phyloP scores from a whole-genome alignment of 2,329 filamentous ascomycete genomes.

The Diaporthe capsici region DNA sequence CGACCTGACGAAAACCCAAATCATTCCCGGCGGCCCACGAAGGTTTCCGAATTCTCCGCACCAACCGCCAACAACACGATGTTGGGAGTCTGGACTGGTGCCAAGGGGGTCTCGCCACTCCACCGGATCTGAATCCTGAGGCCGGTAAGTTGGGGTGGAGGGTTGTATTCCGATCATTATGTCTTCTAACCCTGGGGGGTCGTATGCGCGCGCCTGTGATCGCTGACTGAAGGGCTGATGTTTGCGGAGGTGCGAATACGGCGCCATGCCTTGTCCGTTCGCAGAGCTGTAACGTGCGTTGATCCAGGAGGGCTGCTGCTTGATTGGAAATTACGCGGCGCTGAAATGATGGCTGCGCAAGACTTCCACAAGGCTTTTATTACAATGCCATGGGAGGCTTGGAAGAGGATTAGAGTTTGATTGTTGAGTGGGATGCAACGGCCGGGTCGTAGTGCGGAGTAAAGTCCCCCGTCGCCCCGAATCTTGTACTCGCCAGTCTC shows the following conservation, averaged over 20 bases:
- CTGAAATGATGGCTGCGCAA: not conserved
- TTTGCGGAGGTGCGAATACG: not conserved
- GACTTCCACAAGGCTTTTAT: not conserved
- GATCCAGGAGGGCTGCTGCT: not conserved
- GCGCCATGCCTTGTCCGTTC: not conserved
- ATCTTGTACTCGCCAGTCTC: not conserved
- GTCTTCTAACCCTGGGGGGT: not conserved
- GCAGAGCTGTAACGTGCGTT: not conserved
- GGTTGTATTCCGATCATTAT: not conserved
- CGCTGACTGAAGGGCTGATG: not conserved
- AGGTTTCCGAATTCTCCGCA: conserved; percentile 10
- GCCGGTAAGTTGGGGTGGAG: not conserved
- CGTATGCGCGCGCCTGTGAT: no score
- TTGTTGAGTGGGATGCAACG: not conserved
- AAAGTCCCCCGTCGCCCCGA: not conserved
- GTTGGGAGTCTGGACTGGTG: not conserved
- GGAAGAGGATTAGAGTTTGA: conserved; percentile 23
- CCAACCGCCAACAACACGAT: not conserved
- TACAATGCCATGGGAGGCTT: not conserved
- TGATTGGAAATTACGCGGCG: not conserved
- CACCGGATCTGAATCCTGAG: not conserved
- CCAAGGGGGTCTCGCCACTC: not conserved
- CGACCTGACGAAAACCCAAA: not conserved
- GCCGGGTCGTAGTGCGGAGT: not conserved
- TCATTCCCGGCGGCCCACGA: not conserved